Evolutionary conservation across 2,329 filamentous ascomycete genomes (phyloP), one percentile per base, ranked within the genome.

Genomic region (Ceratocystis albifundus): DNA sequence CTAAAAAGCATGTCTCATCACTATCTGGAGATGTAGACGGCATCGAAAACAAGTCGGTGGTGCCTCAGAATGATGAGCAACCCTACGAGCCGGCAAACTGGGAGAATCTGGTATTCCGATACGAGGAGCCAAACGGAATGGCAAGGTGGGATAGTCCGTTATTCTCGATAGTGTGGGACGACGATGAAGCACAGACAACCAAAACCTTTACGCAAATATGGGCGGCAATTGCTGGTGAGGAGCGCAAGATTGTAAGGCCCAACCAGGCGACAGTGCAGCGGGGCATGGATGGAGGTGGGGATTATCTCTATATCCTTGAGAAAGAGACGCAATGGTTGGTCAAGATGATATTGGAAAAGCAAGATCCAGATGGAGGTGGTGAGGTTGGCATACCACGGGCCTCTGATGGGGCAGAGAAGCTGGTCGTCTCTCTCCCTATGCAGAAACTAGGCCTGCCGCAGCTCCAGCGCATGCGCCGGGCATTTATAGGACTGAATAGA

Each of bases 101-200:
- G 80, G 88, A 91, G 69, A 90, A 91, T 71, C 80, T 92, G 10
- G 84, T 90, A 44, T 93, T 90, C 73, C 81, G 89, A 65, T 92
- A 92, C 73, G 89, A 95, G 75, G 89, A 95, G 75, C 89, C 90
- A 15, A 94, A 93, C 73, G 84, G 86, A 25, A 92, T 93, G 88
- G 87, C 83, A 1, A 79, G 89, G 55, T 95, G 90, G 90, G 89
- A 95, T 74, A 88, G 86, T 65, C 89, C 90, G 1, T 80, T 94
- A 1, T 94, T 93, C 75, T 88, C 88, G 3, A 80, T 94, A 0
- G 81, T 90, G 10, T 89, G 87, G 80, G 86, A 91, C 57, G 90
- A 95, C 73, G 82, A 82, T 66, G 80, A 80, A 67, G 81, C 81
- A n/a, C 84, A 85, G 71, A 73, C 80, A 8, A 74, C 71, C 41